Base-by-base conservation (phyloP, 2,329 filamentous ascomycete genomes). In the Chaetomium sp. region DNA sequence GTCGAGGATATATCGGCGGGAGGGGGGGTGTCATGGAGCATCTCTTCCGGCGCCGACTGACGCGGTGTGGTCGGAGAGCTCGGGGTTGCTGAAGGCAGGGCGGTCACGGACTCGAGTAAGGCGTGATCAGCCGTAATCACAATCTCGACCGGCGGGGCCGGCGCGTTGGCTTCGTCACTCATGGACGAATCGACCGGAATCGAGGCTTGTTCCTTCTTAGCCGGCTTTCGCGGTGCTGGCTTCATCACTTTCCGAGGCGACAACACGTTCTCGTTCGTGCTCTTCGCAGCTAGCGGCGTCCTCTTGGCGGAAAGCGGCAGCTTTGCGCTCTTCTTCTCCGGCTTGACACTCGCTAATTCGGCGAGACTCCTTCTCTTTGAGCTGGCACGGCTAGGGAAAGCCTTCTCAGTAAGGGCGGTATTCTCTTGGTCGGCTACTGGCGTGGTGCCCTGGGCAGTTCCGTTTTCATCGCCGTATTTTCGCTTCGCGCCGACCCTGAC, bases 381-480 rank as follows among this genome's bases (percentile, higher is more conserved):
- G 55, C 74, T 62, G 35, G 74, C 54, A 5, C 67, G 65, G 4
- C 21, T 29, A 9, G 66, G 51, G 31, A 65, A 53, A 16, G 33
- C 25, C 55, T 58, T 66, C 9, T 59, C 57, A 16, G 57, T 67
- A 64, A 6, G 66, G 25, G 35, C 66, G 50, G 67, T 69, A 65
- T 72, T 79, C 62, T 69, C 70, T 67, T 73, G 75, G 49, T 64
- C 71, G n/a, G 57, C 71, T 62, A 72, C 74, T 1, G 75, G 70
- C 68, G 77, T 81, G 4, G 72, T 61, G 2, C 70, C 64, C 35
- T 73, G 73, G 2, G 66, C 68, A 10, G 74, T 75, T 29, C 81
- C 80, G 33, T 81, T 78, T 51, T 88, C 85, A 21, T 88, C 85
- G 56, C 82, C 82, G 55, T 82, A 79, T 70, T 89, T 89, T 60